These are phyloP conservation scores for Lunasporangiospora selenospora DNA, from an alignment of 192 early-diverging fungal species.

Conservation along the genomic window DNA sequence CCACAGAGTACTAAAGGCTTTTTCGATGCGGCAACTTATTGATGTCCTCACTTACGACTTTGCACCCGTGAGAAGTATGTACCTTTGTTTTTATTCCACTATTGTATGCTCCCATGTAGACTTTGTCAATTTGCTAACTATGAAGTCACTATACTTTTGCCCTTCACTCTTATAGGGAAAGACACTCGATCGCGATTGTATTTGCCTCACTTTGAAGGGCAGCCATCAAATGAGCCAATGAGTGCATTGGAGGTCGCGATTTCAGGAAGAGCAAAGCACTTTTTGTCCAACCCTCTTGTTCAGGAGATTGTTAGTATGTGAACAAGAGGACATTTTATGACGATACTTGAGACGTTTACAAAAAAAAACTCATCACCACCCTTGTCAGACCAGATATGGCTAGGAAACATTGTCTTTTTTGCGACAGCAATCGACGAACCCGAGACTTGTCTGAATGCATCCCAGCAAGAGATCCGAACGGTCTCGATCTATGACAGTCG, in stretches of 20 bases:
- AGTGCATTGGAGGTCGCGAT: slow-evolving; percentile 53
- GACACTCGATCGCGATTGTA: slow-evolving; percentile 23
- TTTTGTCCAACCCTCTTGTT: slow-evolving; percentile 46
- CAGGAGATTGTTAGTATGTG: slow-evolving; percentile 49
- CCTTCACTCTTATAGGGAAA: slow-evolving; percentile 1
- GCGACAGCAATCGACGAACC: slow-evolving; percentile 48
- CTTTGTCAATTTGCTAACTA: too few species aligned
- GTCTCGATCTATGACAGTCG: slow-evolving; percentile 34
- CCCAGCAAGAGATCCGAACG: slow-evolving; percentile 33
- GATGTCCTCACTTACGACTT: slow-evolving; percentile 51
- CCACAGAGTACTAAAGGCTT: slow-evolving; percentile 42
- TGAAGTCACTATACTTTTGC: neutral
- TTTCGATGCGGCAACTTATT: slow-evolving; percentile 40
- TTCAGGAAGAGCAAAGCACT: slow-evolving; percentile 46
- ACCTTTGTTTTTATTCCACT: neutral
- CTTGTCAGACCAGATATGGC: slow-evolving; percentile 48
- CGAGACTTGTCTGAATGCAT: slow-evolving; percentile 28
- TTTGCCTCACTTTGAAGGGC: slow-evolving; percentile 37
- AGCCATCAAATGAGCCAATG: slow-evolving; percentile 44
- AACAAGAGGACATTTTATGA: neutral
- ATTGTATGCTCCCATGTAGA: too few species aligned
- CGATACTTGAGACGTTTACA: too few species aligned
- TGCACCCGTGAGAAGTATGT: slow-evolving; percentile 33
- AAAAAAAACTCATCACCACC: too few species aligned
- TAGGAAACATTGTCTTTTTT: slow-evolving; percentile 50